Base-by-base conservation (phyloP, 805 yeast species). In the Myxozyma vanderwaltii region DNA sequence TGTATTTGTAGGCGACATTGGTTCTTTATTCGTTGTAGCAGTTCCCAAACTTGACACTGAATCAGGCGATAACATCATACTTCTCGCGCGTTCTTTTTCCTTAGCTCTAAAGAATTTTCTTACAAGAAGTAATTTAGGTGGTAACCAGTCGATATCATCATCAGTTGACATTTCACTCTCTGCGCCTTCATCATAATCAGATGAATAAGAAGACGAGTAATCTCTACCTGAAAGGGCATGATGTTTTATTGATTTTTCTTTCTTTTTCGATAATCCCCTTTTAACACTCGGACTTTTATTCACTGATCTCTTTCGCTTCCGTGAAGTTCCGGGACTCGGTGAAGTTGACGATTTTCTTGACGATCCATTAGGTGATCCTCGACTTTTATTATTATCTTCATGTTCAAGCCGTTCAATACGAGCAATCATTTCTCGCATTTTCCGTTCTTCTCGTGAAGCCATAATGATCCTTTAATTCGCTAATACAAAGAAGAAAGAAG, bases 361-460 rank as follows among this genome's bases (percentile, higher is more conserved):
- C 29, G 39, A 26, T 4, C 45, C 53, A 10, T 49, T 49, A 33
- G 36, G 4, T 45, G 21, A 12, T 19, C 31, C 44, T 15, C 33
- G 51, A 23, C 7, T 43, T 26, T 31, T 63, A 13, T 43, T 51
- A n/a, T 43, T 56, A 19, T 44, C 51, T 35, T 52, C 58, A 26
- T 61, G 64, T 53, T 61, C 64, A n/a, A 59, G 46, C 10, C 62
- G 52, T 38, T 58, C 58, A 27, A 61, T 59, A 23, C 64, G 63
- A 17, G 61, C 64, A 13, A 59, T 31, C 52, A 35, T 36, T 33
- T 58, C 61, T 35, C 44, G 41, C 59, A 61, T 59, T 44, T 58
- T 61, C 43, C 63, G 63, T 45, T 61, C 63, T 40, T 61, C 64
- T 26, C 64, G 58, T 26, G 64, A 45, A 23, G 64, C 51, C 63